Percentiles rank a stretch among this genome's conserved stretches.
phyloP scores from a whole-genome alignment of 2,329 filamentous ascomycete species.

The Fusarium sp. region DNA sequence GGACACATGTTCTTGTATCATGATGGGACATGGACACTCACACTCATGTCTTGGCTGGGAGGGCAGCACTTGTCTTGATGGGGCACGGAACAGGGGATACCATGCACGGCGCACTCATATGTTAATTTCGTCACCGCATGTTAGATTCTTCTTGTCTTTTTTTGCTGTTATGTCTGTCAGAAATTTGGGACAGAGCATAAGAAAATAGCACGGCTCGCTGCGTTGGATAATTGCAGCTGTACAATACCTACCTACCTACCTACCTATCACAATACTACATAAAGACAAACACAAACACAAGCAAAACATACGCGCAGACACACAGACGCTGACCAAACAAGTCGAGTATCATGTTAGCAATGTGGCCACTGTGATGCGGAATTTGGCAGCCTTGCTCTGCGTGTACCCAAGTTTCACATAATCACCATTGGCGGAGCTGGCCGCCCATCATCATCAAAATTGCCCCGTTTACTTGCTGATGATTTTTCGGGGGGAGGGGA shows the following conservation, averaged over 20 bases:
- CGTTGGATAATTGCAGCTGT: background rate
- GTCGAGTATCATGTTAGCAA: conserved; percentile 14
- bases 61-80: conserved; percentile 2
- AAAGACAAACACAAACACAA: background rate
- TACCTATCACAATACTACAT: background rate
- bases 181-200: background rate
- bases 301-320: conserved; percentile 18
- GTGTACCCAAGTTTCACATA: conserved; percentile 20
- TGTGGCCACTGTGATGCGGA: conserved; percentile 3
- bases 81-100: conserved; percentile 28
- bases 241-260: conserved; percentile 3
- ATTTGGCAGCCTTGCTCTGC: conserved; percentile 2
- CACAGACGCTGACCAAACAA: background rate
- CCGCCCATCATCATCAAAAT: conserved; percentile 26
- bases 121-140: conserved; percentile 33
- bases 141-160: conserved; percentile 14
- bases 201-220: background rate
- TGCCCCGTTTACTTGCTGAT: conserved; percentile 3
- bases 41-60: background rate
- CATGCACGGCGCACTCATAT: conserved; percentile 25
- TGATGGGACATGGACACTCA: conserved; percentile 6
- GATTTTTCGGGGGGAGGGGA: conserved; percentile 13
- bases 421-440: conserved; percentile 19
- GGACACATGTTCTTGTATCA: conserved; percentile 7
- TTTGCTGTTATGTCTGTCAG: background rate